Evolutionary conservation across 169 alveolate species (phyloP).

Genomic region (Sarcocystis neurona): DNA sequence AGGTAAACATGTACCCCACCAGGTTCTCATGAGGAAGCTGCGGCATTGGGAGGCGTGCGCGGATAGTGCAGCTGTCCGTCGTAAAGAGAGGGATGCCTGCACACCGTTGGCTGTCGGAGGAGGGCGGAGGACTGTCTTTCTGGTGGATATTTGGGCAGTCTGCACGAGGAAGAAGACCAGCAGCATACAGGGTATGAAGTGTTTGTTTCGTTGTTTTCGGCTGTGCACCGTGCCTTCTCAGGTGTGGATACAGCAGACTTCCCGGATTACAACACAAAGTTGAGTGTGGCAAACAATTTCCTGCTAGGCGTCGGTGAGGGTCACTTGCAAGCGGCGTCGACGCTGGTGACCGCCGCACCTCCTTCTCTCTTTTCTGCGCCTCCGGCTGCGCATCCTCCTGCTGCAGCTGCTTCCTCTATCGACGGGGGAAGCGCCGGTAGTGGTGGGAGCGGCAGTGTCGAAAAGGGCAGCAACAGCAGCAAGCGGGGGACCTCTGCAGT

Average conservation of each 20-base stretch:
- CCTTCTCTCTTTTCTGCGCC: neutral
- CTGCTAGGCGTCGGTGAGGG: conserved; percentile 57
- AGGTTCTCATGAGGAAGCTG: neutral
- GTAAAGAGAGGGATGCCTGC: neutral
- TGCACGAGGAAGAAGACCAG: neutral
- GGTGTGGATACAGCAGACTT: conserved; percentile 56
- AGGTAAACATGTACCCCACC: neutral
- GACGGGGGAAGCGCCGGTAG: neutral
- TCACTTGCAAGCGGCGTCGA: conserved; percentile 41
- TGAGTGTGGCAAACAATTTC: conserved; percentile 35
- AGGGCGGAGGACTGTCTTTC: neutral
- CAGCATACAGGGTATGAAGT: neutral
- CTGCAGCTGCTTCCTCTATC: no score
- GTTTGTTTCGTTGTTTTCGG: neutral
- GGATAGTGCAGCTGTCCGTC: neutral
- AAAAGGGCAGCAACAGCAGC: no score
- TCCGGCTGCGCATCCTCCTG: no score
- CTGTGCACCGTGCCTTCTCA: neutral
- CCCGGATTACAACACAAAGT: conserved; percentile 46
- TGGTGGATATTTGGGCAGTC: neutral
- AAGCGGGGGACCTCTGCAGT: neutral
- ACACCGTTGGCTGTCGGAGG: neutral
- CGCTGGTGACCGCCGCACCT: conserved; percentile 26
- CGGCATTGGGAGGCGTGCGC: neutral
- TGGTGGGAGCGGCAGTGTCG: no score